Percentiles rank a stretch among this genome's conserved stretches.
Evolutionary conservation across 2,329 filamentous ascomycete species (phyloP).

Genomic region (Xylariaceae sp.): DNA sequence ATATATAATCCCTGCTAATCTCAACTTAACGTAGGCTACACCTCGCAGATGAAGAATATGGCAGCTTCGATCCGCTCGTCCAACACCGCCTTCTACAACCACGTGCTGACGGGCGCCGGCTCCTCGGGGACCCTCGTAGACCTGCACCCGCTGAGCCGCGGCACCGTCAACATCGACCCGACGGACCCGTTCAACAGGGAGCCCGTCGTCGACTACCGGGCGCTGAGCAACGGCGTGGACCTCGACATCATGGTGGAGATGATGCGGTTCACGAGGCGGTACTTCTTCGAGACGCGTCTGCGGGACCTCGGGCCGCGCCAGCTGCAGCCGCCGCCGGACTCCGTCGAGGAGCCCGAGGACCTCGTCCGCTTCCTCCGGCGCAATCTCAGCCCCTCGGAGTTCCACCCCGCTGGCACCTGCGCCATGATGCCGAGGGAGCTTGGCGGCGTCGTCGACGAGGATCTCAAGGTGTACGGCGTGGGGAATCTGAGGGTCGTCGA

Average conservation of each 20-base stretch:
- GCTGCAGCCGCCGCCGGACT: conserved; percentile 36
- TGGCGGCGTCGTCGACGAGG: conserved; percentile 49
- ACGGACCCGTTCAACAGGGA: conserved; percentile 40
- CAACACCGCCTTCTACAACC: conserved; percentile 42
- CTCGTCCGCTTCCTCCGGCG: conserved; percentile 30
- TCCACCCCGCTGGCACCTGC: conserved; percentile 47
- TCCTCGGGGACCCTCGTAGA: conserved; percentile 30
- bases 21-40: conserved; percentile 34
- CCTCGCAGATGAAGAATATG: conserved; percentile 43
- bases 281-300: conserved; percentile 41
- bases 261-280: conserved; percentile 41
- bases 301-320: conserved; percentile 40
- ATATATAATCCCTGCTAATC: not conserved
- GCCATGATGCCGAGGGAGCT: conserved; percentile 48
- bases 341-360: conserved; percentile 38
- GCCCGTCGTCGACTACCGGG: conserved; percentile 44
- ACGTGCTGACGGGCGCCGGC: conserved; percentile 33
- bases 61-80: conserved; percentile 39
- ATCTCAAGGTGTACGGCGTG: conserved; percentile 49
- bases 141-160: conserved; percentile 42
- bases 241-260: conserved; percentile 42
- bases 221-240: conserved; percentile 44
- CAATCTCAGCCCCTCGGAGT: conserved; percentile 35
- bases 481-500: conserved; percentile 50
- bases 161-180: conserved; percentile 43